phyloP scores from a whole-genome alignment of 352 stramenopile genomes.

The Pythium periplocum region DNA sequence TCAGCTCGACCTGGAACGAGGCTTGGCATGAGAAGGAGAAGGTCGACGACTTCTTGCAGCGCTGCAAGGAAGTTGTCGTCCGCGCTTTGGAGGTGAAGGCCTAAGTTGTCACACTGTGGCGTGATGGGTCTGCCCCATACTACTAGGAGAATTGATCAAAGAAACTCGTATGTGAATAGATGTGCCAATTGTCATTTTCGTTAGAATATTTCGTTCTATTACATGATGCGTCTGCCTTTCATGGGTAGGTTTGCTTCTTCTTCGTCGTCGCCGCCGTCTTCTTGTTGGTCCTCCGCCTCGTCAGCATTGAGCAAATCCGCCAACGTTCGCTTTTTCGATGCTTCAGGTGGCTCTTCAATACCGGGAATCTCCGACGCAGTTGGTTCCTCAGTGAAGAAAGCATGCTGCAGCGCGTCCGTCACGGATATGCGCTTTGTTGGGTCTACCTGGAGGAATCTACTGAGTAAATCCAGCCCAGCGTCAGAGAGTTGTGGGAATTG shows the following conservation, averaged over 20 bases:
- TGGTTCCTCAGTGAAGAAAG: constrained; percentile 59
- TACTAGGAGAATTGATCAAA: too few relatives aligned
- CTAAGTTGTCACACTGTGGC: too few relatives aligned
- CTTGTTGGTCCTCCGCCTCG: constrained; percentile 3
- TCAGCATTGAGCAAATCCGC: constrained; percentile 8
- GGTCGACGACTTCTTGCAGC: too few relatives aligned
- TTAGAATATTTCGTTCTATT: not conserved
- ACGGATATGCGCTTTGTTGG: constrained; percentile 57
- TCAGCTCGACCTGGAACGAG: too few relatives aligned
- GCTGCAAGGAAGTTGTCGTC: too few relatives aligned
- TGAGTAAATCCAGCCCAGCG: constrained; percentile 45
- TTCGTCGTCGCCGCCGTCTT: not conserved
- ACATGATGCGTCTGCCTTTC: constrained; percentile 15
- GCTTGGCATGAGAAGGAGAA: too few relatives aligned
- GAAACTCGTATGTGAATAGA: too few relatives aligned
- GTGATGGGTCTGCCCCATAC: too few relatives aligned
- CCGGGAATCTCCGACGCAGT: not conserved
- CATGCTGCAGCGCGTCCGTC: constrained; percentile 43
- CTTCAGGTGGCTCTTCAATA: constrained; percentile 9
- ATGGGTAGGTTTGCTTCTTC: constrained; percentile 4
- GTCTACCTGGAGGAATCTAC: constrained; percentile 45
- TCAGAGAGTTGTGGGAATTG: constrained; percentile 58
- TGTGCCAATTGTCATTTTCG: too few relatives aligned
- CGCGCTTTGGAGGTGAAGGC: too few relatives aligned
- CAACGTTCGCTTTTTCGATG: constrained; percentile 15